Evolutionary conservation across 768 basidiomycete genomes (phyloP).

Genomic region (Tulasnella sp.): DNA sequence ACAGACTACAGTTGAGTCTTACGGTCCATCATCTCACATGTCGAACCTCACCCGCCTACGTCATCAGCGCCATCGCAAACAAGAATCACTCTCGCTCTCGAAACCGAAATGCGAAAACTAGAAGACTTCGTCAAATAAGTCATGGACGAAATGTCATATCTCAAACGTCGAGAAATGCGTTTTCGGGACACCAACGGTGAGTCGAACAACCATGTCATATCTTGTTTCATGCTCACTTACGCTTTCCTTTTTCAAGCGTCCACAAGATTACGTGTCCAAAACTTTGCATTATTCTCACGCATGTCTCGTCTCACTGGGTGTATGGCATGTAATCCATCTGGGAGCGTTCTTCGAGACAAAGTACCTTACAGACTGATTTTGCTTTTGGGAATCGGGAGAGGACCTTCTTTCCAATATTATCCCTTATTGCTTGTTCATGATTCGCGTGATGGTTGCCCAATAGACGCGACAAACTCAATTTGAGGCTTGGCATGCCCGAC

Average conservation of each 20-base stretch:
- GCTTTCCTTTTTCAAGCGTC: no score
- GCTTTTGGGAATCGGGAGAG: no score
- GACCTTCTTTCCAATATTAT: no score
- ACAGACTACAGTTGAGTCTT: conserved; percentile 91
- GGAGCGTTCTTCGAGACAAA: conserved; percentile 93
- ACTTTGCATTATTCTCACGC: conserved; percentile 78
- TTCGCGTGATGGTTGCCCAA: no score
- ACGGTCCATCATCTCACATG: conserved; percentile 5
- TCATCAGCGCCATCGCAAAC: conserved; percentile 86
- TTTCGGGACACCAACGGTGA: conserved; percentile 83
- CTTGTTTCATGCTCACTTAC: no score
- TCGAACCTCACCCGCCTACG: neutral
- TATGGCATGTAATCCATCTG: conserved; percentile 92
- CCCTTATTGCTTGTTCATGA: no score
- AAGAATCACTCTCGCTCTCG: conserved; percentile 91
- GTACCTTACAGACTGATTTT: conserved; percentile 79
- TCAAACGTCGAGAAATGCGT: conserved; percentile 76
- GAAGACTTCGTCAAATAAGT: conserved; percentile 93
- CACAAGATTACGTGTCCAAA: conserved; percentile 81
- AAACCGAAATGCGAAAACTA: conserved; percentile 96
- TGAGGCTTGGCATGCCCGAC: no score
- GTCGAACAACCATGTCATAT: conserved; percentile 23
- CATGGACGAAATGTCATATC: conserved; percentile 82
- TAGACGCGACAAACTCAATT: no score
- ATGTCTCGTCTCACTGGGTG: conserved; percentile 64